phyloP scores from a whole-genome alignment of 176 grass and related monocot genomes.

The Panicum miliaceum region DNA sequence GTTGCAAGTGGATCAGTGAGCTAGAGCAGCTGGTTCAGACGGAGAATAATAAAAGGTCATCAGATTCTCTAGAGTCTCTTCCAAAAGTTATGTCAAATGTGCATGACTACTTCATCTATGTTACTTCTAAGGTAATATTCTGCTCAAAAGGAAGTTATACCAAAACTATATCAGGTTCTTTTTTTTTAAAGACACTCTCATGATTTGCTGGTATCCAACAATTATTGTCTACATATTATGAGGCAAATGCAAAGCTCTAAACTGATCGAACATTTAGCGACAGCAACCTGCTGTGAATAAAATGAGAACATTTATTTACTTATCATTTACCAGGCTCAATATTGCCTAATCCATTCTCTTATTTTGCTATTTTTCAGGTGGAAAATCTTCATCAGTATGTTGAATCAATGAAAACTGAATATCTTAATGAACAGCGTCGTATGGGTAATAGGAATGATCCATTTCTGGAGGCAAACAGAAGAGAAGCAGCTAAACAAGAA shows the following conservation, averaged over 20 bases:
- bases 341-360: conserved; percentile 2
- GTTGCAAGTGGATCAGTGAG: conserved; percentile 85
- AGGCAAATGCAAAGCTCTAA: conserved; percentile 25
- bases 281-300: conserved; percentile 2
- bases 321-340: neutral
- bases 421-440: conserved; percentile 66
- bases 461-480: conserved; percentile 93
- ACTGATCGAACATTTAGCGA: neutral
- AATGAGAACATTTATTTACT: neutral
- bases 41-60: conserved; percentile 66
- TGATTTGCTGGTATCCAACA: neutral
- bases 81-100: conserved; percentile 95
- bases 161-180: neutral
- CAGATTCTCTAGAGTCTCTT: conserved; percentile 75
- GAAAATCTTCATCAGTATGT: conserved; percentile 97
- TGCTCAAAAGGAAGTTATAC: neutral
- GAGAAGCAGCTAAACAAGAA: conserved; percentile 88
- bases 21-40: conserved; percentile 86
- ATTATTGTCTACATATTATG: neutral
- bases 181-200: neutral
- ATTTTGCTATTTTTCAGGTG: conserved; percentile 61
- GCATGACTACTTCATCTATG: conserved; percentile 95
- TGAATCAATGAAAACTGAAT: conserved; percentile 79
- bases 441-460: conserved; percentile 74
- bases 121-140: conserved; percentile 84